These are phyloP conservation scores for Mimosa pudica DNA, from an alignment of 306 rosid genomes.

Conservation along the genomic window DNA sequence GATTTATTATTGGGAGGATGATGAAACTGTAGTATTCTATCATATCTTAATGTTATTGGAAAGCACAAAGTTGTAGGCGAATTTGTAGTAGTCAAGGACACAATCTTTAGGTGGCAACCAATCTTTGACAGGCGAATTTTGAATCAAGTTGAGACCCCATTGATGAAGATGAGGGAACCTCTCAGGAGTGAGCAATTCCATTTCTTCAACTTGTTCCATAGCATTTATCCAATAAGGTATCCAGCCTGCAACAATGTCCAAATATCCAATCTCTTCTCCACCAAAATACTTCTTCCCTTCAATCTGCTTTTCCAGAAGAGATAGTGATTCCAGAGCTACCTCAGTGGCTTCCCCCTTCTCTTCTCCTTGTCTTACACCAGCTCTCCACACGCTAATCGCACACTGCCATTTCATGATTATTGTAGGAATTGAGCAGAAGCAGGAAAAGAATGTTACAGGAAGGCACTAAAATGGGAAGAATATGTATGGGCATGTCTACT, in stretches of 20 bases:
- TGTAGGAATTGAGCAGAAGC: neutral
- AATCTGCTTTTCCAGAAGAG: constrained; percentile 49
- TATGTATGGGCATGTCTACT: no score
- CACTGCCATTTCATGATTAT: constrained; percentile 33
- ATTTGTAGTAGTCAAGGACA: constrained; percentile 30
- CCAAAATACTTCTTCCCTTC: constrained; percentile 58
- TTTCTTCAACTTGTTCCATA: constrained; percentile 41
- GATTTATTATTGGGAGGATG: constrained; percentile 27
- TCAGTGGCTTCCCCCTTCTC: constrained; percentile 49
- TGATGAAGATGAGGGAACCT: constrained; percentile 48
- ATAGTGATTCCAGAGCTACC: constrained; percentile 41
- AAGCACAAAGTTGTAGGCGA: constrained; percentile 39
- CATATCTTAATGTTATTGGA: constrained; percentile 9
- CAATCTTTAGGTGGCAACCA: constrained; percentile 45
- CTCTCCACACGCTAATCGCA: constrained; percentile 35
- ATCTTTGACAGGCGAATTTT: constrained; percentile 42
- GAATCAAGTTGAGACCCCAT: constrained; percentile 40
- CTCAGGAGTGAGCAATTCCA: constrained; percentile 38
- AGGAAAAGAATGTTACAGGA: neutral
- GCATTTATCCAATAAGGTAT: constrained; percentile 38
- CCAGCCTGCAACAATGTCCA: constrained; percentile 44
- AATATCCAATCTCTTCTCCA: constrained; percentile 41
- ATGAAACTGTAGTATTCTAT: neutral
- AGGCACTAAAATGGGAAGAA: neutral
- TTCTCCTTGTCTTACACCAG: constrained; percentile 47